Evolutionary conservation across 1,139 yeast species (phyloP), one percentile per base, ranked within the genome.

Genomic region (Suhomyces terraborum): DNA sequence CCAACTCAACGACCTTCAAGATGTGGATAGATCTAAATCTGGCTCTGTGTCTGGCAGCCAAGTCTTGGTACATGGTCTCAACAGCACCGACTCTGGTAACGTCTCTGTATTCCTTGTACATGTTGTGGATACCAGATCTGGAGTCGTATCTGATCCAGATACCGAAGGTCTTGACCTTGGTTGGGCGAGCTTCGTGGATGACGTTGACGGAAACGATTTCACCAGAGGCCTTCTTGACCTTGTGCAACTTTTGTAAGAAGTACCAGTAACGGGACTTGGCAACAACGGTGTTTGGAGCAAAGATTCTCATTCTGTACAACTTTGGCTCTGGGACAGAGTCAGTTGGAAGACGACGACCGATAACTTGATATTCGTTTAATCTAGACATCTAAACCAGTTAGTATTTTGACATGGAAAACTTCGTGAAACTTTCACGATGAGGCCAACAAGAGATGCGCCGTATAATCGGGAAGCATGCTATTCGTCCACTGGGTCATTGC

Each of bases 191-290:
- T 81, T 93, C 99, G 69, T 84, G 70, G 73, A 94, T 87, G 68
- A 76, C 76, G 83, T 88, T 89, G 66, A 93, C 83, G 56, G 97
- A 80, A 64, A 93, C 96, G 69, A 93, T 80, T 81, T 93, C 98
- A 85, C 99, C 99, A 66, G 96, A 88, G 65, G 98, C 94, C 84
- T 88, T 89, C 93, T 93, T 93, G 71, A 93, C 96, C 84, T 95
- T 93, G 87, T 94, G 95, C 77, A 93, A 86, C 79, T 89, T 89
- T 80, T 91, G 96, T 80, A 93, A 85, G 82, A 93, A 93, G 84
- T 93, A 94, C 99, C 99, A 93, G 96, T 89, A 93, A 81, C 99
- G 93, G 69, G 99, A 93, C 85, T 93, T 93, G 73, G 99, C 99
- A 74, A 93, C 95, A 75, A 93, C 98, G 64, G 82, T 86, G 81